Evolutionary conservation across 2,329 filamentous ascomycete genomes (phyloP).

Genomic region (Alternaria tenuissima): DNA sequence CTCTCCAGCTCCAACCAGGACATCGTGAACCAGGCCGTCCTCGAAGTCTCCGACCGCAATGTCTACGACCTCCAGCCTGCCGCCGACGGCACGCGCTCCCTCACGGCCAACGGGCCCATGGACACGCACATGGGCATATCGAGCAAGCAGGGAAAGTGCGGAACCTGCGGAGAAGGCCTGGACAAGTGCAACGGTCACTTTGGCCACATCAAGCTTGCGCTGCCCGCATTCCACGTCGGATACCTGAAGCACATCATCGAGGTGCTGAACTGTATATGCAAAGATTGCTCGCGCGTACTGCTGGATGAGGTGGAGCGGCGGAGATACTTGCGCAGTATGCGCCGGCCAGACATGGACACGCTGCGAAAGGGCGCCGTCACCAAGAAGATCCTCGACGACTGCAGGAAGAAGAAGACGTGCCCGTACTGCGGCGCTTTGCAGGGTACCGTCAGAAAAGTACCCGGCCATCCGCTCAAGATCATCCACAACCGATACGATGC

Average conservation of each 20-base stretch:
- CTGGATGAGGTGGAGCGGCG: constrained; percentile 82
- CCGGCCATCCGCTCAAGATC: constrained; percentile 83
- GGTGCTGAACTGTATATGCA: constrained; percentile 95
- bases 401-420: constrained; percentile 84
- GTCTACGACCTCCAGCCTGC: constrained; percentile 86
- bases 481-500: constrained; percentile 90
- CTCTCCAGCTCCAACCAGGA: constrained; percentile 80
- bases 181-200: constrained; percentile 94
- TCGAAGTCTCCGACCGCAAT: constrained; percentile 92
- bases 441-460: constrained; percentile 89
- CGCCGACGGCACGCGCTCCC: constrained; percentile 66
- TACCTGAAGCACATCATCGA: constrained; percentile 93
- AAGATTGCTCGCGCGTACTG: constrained; percentile 83
- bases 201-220: constrained; percentile 86
- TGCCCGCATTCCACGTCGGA: constrained; percentile 94
- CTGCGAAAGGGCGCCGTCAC: constrained; percentile 81
- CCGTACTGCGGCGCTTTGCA: constrained; percentile 83
- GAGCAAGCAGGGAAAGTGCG: constrained; percentile 79
- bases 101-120: constrained; percentile 83
- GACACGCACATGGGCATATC: constrained; percentile 90
- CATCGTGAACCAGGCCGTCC: constrained; percentile 92
- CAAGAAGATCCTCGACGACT: constrained; percentile 89
- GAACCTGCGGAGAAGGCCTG: constrained; percentile 82
- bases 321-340: constrained; percentile 78
- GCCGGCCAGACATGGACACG: constrained; percentile 85